Evolutionary conservation across 352 stramenopile species (phyloP).

Genomic region (Globisporangium orthogonon): DNA sequence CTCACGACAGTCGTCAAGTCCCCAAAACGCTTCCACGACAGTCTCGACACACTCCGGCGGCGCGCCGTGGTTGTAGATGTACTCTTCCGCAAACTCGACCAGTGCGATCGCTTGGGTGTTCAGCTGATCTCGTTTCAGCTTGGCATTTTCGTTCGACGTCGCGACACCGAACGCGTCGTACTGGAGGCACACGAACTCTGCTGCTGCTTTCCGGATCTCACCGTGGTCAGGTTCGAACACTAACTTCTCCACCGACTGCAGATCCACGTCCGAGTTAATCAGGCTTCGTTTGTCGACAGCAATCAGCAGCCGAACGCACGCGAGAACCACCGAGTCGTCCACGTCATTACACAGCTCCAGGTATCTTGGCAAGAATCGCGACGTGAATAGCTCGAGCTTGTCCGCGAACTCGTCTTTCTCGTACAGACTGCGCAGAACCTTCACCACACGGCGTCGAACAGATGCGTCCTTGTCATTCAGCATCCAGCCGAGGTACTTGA

Average conservation of each 20-base stretch:
- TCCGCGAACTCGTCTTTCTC: slow-evolving; percentile 55
- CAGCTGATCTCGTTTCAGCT: slow-evolving; percentile 77
- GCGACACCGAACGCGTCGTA: slow-evolving; percentile 86
- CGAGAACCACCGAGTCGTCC: slow-evolving; percentile 63
- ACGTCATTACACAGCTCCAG: slow-evolving; percentile 80
- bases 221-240: slow-evolving; percentile 72
- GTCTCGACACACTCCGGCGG: slow-evolving; percentile 55
- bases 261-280: slow-evolving; percentile 72
- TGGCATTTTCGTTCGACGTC: slow-evolving; percentile 44
- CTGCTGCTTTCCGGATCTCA: slow-evolving; percentile 70
- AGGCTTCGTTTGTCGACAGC: slow-evolving; percentile 75
- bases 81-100: slow-evolving; percentile 88
- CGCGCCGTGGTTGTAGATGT: slow-evolving; percentile 63
- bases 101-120: slow-evolving; percentile 84
- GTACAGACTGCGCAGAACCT: slow-evolving; percentile 83
- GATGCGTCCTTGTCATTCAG: slow-evolving; percentile 85
- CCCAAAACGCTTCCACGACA: slow-evolving; percentile 83
- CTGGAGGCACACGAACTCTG: slow-evolving; percentile 84
- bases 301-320: slow-evolving; percentile 67
- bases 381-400: slow-evolving; percentile 76
- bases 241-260: slow-evolving; percentile 71
- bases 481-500: slow-evolving; percentile 97
- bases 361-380: slow-evolving; percentile 69
- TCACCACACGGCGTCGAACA: slow-evolving; percentile 81
- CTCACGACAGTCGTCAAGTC: slow-evolving; percentile 81